Evolutionary conservation across 805 yeast species (phyloP).

Genomic region (Kregervanrija pseudodelftensis): DNA sequence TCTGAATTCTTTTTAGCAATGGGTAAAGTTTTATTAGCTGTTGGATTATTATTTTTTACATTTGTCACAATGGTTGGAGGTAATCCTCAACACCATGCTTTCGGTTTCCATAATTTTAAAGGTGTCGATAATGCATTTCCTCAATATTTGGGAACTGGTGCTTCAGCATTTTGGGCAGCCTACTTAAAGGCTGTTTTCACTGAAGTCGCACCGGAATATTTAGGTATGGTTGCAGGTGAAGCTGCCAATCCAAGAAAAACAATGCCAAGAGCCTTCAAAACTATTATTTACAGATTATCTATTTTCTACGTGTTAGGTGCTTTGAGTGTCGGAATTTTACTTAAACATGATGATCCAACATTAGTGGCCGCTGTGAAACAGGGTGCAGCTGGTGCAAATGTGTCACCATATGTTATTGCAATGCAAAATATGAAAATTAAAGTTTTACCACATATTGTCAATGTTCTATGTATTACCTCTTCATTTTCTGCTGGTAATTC

Average conservation of each 20-base stretch:
- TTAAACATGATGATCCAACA: conserved; percentile 60
- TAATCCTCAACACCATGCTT: conserved; percentile 54
- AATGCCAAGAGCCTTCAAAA: conserved; percentile 72
- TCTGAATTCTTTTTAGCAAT: conserved; percentile 73
- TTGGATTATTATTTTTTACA: conserved; percentile 71
- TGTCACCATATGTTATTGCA: conserved; percentile 79
- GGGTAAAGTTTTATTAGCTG: conserved; percentile 64
- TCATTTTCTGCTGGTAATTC: conserved; percentile 84
- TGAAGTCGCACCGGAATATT: conserved; percentile 75
- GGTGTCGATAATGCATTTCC: conserved; percentile 39
- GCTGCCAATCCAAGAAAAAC: conserved; percentile 51
- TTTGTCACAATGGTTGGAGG: conserved; percentile 85
- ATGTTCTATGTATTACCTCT: conserved; percentile 66
- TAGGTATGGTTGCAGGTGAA: conserved; percentile 82
- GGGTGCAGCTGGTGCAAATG: conserved; percentile 68
- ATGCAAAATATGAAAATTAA: conserved; percentile 64
- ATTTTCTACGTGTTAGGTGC: conserved; percentile 69
- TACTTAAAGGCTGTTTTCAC: conserved; percentile 69
- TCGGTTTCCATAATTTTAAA: conserved; percentile 23
- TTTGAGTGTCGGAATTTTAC: conserved; percentile 68
- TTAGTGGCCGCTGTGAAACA: conserved; percentile 50
- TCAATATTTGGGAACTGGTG: conserved; percentile 45
- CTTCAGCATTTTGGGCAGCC: conserved; percentile 63
- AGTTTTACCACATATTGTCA: conserved; percentile 69
- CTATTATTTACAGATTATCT: conserved; percentile 62